These are phyloP conservation scores for Ulmus americana DNA, from an alignment of 331 rosid species.

Conservation along the genomic window DNA sequence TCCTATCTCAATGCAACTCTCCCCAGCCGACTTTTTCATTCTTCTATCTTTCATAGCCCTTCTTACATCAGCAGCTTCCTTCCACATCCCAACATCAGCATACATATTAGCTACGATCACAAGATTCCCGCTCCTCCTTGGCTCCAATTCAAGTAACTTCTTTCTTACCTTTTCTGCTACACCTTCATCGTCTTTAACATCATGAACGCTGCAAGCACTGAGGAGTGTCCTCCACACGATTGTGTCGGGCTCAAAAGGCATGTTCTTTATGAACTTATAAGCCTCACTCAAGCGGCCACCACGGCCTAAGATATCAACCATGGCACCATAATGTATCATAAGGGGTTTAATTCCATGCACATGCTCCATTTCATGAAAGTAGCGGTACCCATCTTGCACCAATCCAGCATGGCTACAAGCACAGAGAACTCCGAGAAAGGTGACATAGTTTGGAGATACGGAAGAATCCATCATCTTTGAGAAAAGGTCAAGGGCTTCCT, in stretches of 20 bases:
- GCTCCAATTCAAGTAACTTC: conserved; percentile 68
- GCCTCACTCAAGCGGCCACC: conserved; percentile 69
- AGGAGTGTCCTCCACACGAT: conserved; percentile 79
- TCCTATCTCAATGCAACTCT: conserved; percentile 65
- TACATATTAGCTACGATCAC: conserved; percentile 77
- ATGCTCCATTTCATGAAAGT: conserved; percentile 57
- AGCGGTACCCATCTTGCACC: conserved; percentile 52
- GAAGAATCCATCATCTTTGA: conserved; percentile 32
- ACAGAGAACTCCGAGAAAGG: conserved; percentile 75
- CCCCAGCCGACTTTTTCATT: conserved; percentile 75
- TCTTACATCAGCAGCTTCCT: conserved; percentile 61
- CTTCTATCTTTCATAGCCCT: conserved; percentile 57
- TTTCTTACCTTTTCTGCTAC: conserved; percentile 51
- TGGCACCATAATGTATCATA: conserved; percentile 71
- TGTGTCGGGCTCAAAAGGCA: conserved; percentile 62
- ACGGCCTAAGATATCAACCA: conserved; percentile 79
- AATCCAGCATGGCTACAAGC: conserved; percentile 87
- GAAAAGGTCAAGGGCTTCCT: conserved; percentile 63
- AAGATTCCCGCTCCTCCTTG: conserved; percentile 67
- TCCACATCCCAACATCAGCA: conserved; percentile 86
- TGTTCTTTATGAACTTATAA: conserved; percentile 43
- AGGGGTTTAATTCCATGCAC: conserved; percentile 59
- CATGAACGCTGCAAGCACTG: conserved; percentile 55
- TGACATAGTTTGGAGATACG: conserved; percentile 58
- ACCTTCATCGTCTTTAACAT: conserved; percentile 38